Conservation (phyloP, 2,329 filamentous ascomycete genomes). For the Alternaria triticimaculans region DNA sequence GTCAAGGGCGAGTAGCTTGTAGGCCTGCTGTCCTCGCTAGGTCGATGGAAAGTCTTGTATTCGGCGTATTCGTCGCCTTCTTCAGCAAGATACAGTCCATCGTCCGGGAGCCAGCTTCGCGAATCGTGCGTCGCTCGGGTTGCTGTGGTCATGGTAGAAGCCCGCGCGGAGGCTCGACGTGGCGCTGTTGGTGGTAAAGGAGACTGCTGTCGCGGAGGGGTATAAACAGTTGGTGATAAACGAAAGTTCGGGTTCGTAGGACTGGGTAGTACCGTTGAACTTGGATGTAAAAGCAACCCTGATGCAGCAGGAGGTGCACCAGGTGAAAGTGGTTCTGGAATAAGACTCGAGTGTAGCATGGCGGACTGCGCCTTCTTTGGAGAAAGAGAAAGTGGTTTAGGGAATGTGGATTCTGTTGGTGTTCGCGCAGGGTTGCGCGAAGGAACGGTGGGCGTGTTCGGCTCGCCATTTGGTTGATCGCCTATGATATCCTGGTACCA, state of each 20-base stretch:
- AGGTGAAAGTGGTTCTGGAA: conserved; percentile 23
- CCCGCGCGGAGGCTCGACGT: conserved; percentile 11
- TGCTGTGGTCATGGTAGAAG: conserved; percentile 19
- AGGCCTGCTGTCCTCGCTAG: conserved; percentile 20
- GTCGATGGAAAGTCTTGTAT: conserved; percentile 23
- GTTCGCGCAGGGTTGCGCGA: conserved; percentile 10
- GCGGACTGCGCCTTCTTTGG: conserved; percentile 5
- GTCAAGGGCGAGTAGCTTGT: conserved; percentile 32
- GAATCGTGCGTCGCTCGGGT: conserved; percentile 25
- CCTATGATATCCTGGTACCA: conserved; percentile 39
- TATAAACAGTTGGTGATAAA: conserved; percentile 31
- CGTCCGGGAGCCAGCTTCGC: conserved; percentile 33
- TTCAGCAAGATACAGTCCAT: conserved; percentile 30
- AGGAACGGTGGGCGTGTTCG: neutral
- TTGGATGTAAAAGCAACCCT: conserved; percentile 23
- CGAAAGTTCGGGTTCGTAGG: conserved; percentile 27
- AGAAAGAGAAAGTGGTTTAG: conserved; percentile 11
- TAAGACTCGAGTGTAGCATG: conserved; percentile 4
- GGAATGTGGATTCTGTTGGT: conserved; percentile 17
- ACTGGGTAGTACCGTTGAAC: conserved; percentile 20
- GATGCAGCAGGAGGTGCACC: conserved; percentile 15
- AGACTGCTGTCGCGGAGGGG: conserved; percentile 17
- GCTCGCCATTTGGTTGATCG: conserved; percentile 17
- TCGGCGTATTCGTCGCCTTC: conserved; percentile 26
- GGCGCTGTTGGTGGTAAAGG: conserved; percentile 14